Evolutionary conservation across 306 rosid species (phyloP), one percentile per base, ranked within the genome.

Genomic region (Cucurbita moschata): DNA sequence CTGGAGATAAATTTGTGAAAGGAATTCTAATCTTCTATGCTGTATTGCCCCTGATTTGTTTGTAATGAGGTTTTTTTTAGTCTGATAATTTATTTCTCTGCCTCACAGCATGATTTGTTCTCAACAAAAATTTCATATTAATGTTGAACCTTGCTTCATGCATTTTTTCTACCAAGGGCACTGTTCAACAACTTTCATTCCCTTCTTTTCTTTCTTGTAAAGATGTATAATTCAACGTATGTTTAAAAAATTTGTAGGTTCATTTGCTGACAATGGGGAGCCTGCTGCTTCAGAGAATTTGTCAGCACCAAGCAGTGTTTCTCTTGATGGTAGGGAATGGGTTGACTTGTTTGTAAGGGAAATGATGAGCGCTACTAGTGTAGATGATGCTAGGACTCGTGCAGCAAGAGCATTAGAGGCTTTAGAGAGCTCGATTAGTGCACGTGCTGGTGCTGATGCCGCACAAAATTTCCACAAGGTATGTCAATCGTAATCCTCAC

Each of bases 341-440:
- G 88, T 91, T 47, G 93, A 90, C 57, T 85, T 87, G 80, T 89
- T 94, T 78, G 97, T 94, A 26, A 83, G 83, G 78, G 97, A 94
- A 81, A 87, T 94, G 89, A 82, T 76, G 88, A 76, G 75, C 71
- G 96, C 97, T 67, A 83, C 82, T 44, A 89, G 85, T 76, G 77
- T 91, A 80, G 97, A 89, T 52, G 95, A 90, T 90, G 95, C 95
- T 15, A 86, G 87, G 80, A 82, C 80, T n/a, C 96, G 95, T 67
- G 97, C 91, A 74, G 77, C 95, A 51, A 86, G 88, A 82, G 84
- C 87, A 75, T 83, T 94, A 73, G 96, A 86, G 81, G 81, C 84
- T 86, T 81, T 94, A 50, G 97, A 90, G 89, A 87, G 82, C 81
- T 87, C 97, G 63, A 90, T 94, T 67, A 82, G 85, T 72, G 87